phyloP scores from a whole-genome alignment of 306 rosid genomes.

The Dryas octopetala region DNA sequence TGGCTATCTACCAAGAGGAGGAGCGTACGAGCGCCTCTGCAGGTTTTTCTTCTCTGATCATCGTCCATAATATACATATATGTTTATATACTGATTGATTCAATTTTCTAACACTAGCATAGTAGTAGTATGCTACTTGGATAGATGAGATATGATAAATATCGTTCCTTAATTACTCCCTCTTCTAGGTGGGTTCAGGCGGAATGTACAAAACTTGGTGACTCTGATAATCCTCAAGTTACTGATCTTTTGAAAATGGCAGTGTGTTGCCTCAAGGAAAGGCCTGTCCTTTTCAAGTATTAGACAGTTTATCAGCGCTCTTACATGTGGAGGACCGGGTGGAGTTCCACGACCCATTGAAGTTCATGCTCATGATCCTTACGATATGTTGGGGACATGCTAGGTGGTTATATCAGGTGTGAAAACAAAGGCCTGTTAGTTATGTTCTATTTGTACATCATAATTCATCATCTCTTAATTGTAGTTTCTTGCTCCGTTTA shows the following conservation, averaged over 20 bases:
- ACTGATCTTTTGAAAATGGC: constrained; percentile 79
- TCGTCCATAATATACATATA: neutral
- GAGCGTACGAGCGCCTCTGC: constrained; percentile 97
- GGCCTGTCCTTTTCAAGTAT: constrained; percentile 93
- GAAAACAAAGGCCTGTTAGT: constrained; percentile 29
- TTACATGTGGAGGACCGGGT: constrained; percentile 97
- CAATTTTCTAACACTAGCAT: neutral
- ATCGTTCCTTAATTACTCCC: constrained; percentile 14
- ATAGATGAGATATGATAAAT: constrained; percentile 1
- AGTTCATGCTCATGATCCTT: constrained; percentile 97
- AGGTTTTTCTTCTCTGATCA: constrained; percentile 44
- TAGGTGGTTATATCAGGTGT: constrained; percentile 97
- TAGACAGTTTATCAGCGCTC: constrained; percentile 95
- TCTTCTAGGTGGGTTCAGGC: constrained; percentile 94
- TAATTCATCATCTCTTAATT: constrained; percentile 11
- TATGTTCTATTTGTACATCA: neutral
- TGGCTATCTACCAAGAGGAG: constrained; percentile 95
- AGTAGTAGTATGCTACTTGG: neutral
- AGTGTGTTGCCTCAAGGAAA: constrained; percentile 87
- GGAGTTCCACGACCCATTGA: constrained; percentile 99
- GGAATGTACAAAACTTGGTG: constrained; percentile 86
- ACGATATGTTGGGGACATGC: constrained; percentile 95
- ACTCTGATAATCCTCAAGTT: constrained; percentile 93
- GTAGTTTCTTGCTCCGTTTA: constrained; percentile 22
- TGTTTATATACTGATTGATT: neutral